Percentiles rank a stretch among this genome's conserved stretches.
These are phyloP conservation scores for Cryptococcus hybrid DNA, from an alignment of 1,284 basidiomycete genomes.

Conservation along the genomic window DNA sequence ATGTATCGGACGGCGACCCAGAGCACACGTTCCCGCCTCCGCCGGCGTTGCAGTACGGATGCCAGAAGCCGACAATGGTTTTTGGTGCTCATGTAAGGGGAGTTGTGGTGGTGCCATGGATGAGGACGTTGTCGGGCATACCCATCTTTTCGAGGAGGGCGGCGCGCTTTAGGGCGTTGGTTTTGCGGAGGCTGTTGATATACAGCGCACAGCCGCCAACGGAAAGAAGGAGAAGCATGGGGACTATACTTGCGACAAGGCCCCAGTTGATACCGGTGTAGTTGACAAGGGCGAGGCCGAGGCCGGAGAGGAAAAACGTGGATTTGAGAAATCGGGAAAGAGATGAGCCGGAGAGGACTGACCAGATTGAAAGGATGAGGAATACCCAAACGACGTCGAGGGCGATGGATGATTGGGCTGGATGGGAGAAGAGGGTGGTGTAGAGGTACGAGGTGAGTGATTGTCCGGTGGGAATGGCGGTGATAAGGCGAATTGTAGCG, in stretches of 20 bases:
- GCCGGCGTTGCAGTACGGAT: conserved; percentile 96
- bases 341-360: conserved; percentile 34
- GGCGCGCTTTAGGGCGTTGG: conserved; percentile 28
- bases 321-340: conserved; percentile 14
- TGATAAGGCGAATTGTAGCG: conserved; percentile 32
- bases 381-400: conserved; percentile 62
- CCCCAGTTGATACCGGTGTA: conserved; percentile 40
- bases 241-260: conserved; percentile 32
- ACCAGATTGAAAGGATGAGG: conserved; percentile 28
- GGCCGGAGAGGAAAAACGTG: neutral
- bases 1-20: conserved; percentile 86
- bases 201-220: conserved; percentile 17
- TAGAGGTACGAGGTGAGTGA: conserved; percentile 13
- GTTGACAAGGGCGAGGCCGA: neutral
- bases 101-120: conserved; percentile 28
- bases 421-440: conserved; percentile 55
- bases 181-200: conserved; percentile 18
- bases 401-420: conserved; percentile 64
- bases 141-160: conserved; percentile 30
- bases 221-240: conserved; percentile 28
- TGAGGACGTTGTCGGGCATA: conserved; percentile 25
- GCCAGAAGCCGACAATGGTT: conserved; percentile 80
- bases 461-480: conserved; percentile 10
- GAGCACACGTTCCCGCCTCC: conserved; percentile 96
- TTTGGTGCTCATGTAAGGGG: conserved; percentile 29